Evolutionary conservation across 352 stramenopile genomes (phyloP), one percentile per base, ranked within the genome.

Genomic region (Halophytophthora polymorphica): DNA sequence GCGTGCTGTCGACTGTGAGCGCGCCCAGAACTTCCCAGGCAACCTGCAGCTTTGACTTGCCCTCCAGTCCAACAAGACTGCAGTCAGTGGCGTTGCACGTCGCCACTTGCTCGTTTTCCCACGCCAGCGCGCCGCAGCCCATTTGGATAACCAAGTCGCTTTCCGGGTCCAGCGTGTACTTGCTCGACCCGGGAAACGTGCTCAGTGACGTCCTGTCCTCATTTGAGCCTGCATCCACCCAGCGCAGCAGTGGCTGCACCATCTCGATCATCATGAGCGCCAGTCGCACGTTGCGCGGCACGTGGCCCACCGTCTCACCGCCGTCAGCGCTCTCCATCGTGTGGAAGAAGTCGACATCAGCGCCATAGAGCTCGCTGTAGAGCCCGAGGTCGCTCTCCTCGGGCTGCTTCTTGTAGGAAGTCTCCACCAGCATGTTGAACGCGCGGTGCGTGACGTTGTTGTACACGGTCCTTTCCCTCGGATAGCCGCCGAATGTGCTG

Each of bases 391-490:
- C 50, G 14, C 45, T 53, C 46, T 86, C 66, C 2, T 37, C 40
- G 0, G 96, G 96, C 19, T 86, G 64, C 52, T 98, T 98, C n/a
- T 50, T 69, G 52, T 96, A 64, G 23, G 89, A 97, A 3, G 95
- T 98, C 63, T 99, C 96, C 25, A 99, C 85, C 1, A 99, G 71
- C 60, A 99, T 96, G 45, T 98, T 98, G 61, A 98, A 98, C 11
- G 88, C 79, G 15, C 96, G 86, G 39, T 98, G 77, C 11, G 85
- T 97, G 6, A 83, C 76, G 58, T 96, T 95, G 52, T 97, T 96
- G 73, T 98, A 98, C 12, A 73, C 41, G 0, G 94, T 98, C 62
- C 97, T 98, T 23, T 90, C 67, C 10, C 61, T 50, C 12, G 58
- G 48, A 65, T 98, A 99, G 10, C 93, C 93, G 7, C 87, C 88